Base-by-base conservation (phyloP, 768 basidiomycete species). In the Suillus bovinus region DNA sequence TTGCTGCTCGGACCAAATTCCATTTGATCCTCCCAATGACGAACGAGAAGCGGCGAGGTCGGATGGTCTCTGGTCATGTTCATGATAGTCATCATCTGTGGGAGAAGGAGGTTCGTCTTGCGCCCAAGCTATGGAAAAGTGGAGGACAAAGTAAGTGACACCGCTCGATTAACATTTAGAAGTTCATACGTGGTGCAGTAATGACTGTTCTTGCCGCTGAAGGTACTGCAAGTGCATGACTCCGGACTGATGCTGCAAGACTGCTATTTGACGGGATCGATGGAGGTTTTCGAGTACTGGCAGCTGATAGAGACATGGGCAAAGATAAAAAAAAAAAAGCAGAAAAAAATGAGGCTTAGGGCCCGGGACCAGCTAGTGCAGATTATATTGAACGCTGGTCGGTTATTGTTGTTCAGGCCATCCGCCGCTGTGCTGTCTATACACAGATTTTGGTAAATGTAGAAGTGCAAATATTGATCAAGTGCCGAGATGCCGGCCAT, bases 41-140 rank as follows among this genome's bases (percentile, higher is more conserved):
- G 86, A 84, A 55, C 81, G 76, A 61, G 80, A 81, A 10, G 87
- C 88, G 33, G 78, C 80, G 62, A 78, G 75, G 70, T 86, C 87
- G 39, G 82, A 82, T 17, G 81, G 79, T 16, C 80, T 80, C 42
- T 78, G 70, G 38, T 81, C 79, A 60, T 76, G 67, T 41, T 70
- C 68, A 73, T 71, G 69, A 63, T 67, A 68, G 39, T 65, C 69
- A 34, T 79, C 80, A 54, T 81, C 81, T 4, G 77, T 82, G 1
- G 90, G 89, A 0, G 90, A 91, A 5, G 90, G 89, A 5, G 90
- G 90, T 70, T 94, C 92, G 71, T 93, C 88, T 67, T 84, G 81
- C 5, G 91, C 92, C 91, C 91, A 94, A 55, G 92, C 91, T 94
- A 59, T 14, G 54, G 59, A 38, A 46, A 57, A 61, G 47, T 61